Evolutionary conservation across 768 basidiomycete species (phyloP), one percentile per base, ranked within the genome.

Genomic region (Vishniacozyma victoriae): DNA sequence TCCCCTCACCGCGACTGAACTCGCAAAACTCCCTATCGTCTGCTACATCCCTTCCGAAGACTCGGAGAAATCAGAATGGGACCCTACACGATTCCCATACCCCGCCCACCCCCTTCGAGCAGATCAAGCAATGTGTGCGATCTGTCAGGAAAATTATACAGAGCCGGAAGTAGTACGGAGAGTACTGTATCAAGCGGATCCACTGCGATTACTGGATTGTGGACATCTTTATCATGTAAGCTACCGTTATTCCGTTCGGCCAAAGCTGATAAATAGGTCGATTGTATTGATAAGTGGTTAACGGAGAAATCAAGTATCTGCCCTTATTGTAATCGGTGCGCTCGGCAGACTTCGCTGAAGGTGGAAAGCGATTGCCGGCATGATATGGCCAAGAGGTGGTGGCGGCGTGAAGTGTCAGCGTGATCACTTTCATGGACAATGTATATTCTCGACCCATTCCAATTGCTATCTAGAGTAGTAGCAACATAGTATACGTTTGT

Each of bases 191-290:
- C 48, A 48, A 19, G 62, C 50, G 4, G 57, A 87, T 51, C 86
- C 86, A 4, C 70, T 93, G 56, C 76, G 89, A 62, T 69, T 87
- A 31, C 71, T 91, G 42, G 76, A 76, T 2, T 93, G 90, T 57
- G 84, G 84, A 2, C 90, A 93, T 76, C 86, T 86, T 39, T 93
- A 89, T 73, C 90, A 93, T 74, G 88, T 90, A 54, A 71, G 86
- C 75, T 9, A 33, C n/a, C 37, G 27, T n/a, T 19, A 23, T 27
- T 44, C 26, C 39, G n/a, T 12, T 16, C 35, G 41, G 13, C 25
- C 16, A n/a, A 38, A 31, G 25, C 36, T 35, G 47, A 46, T 35
- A 40, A n/a, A 22, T 38, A 67, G 65, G 52, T 44, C 15, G 45
- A 48, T 19, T 93, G 89, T 67, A 72, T 92, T 35, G 89, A 93